These are phyloP conservation scores for Nannochloropsis gaditana DNA, from an alignment of 108 stramenopile genomes.

Conservation along the genomic window DNA sequence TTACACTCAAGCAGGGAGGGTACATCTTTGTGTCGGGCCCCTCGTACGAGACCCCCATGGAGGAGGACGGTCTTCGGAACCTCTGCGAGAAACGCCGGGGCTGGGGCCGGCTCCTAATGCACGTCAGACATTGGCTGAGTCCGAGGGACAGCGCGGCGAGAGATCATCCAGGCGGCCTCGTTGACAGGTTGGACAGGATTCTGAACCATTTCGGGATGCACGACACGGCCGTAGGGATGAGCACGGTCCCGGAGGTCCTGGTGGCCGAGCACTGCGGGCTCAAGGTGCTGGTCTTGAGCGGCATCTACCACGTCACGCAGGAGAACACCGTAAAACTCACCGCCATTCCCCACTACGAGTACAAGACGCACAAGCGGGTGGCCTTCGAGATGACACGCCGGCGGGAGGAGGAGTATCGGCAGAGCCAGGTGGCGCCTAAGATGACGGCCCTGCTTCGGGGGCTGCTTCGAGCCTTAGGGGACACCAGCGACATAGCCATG, in stretches of 20 bases:
- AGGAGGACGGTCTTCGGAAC: slow-evolving; percentile 64
- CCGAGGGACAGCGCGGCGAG: not conserved
- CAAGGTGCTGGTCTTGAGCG: slow-evolving; percentile 67
- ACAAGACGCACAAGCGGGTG: not conserved
- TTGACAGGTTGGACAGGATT: not conserved
- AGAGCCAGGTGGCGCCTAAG: not conserved
- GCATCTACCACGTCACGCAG: slow-evolving; percentile 17
- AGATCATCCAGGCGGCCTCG: not conserved
- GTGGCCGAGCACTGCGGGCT: slow-evolving; percentile 80
- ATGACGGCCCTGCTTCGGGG: not conserved
- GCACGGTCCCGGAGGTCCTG: slow-evolving; percentile 78
- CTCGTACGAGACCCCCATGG: slow-evolving; percentile 77
- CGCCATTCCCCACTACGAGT: not conserved
- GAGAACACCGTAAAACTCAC: not conserved
- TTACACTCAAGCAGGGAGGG: slow-evolving; percentile 61
- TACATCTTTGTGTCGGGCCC: slow-evolving; percentile 87
- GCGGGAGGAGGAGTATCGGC: slow-evolving; percentile 16
- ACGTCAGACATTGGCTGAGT: not conserved
- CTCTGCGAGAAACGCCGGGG: not conserved
- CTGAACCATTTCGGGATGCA: slow-evolving; percentile 17
- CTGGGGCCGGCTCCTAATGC: not conserved
- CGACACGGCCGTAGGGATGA: slow-evolving; percentile 71
- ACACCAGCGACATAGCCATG: slow-evolving; percentile 2
- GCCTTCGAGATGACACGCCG: not conserved
- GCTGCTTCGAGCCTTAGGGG: not conserved